These are phyloP conservation scores for Xylariaceae sp. DNA, from an alignment of 2,329 filamentous ascomycete species.

Conservation along the genomic window DNA sequence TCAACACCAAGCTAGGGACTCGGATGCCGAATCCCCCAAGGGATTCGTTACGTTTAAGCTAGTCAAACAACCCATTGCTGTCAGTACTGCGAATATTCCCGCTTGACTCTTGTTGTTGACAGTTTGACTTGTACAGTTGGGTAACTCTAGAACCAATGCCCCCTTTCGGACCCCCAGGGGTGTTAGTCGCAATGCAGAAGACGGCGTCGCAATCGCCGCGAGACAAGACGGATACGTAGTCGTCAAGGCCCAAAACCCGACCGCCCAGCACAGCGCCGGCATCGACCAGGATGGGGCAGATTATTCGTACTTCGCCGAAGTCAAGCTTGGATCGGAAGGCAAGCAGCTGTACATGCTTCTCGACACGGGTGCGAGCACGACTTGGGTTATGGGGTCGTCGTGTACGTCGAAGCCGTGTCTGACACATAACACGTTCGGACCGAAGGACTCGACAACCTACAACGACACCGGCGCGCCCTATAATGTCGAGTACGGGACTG, in stretches of 20 bases:
- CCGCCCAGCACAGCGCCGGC: slow-evolving; percentile 47
- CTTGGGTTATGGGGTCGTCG: slow-evolving; percentile 74
- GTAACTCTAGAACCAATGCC: slow-evolving; percentile 33
- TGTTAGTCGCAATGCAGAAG: slow-evolving; percentile 29
- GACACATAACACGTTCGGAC: slow-evolving; percentile 66
- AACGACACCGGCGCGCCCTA: slow-evolving; percentile 53
- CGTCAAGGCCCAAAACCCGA: slow-evolving; percentile 43
- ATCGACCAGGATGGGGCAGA: slow-evolving; percentile 63
- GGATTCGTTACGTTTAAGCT: slow-evolving; percentile 41
- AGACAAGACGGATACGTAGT: slow-evolving; percentile 47
- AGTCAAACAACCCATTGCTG: slow-evolving; percentile 36
- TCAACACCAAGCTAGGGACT: slow-evolving; percentile 15
- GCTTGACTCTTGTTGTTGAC: slow-evolving; percentile 17
- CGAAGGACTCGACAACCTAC: slow-evolving; percentile 61
- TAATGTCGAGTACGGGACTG: slow-evolving; percentile 71
- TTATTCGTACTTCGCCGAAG: slow-evolving; percentile 61
- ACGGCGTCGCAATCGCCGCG: slow-evolving; percentile 29
- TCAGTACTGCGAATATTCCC: slow-evolving; percentile 26
- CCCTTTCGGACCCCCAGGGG: slow-evolving; percentile 39
- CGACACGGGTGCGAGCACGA: slow-evolving; percentile 66
- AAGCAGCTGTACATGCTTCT: slow-evolving; percentile 58
- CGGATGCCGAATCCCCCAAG: slow-evolving; percentile 12
- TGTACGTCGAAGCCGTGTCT: slow-evolving; percentile 65
- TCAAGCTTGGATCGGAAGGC: slow-evolving; percentile 50
- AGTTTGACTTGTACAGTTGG: slow-evolving; percentile 27